These are phyloP conservation scores for Penicillium sp. DNA, from an alignment of 2,329 filamentous ascomycete genomes.

Conservation along the genomic window DNA sequence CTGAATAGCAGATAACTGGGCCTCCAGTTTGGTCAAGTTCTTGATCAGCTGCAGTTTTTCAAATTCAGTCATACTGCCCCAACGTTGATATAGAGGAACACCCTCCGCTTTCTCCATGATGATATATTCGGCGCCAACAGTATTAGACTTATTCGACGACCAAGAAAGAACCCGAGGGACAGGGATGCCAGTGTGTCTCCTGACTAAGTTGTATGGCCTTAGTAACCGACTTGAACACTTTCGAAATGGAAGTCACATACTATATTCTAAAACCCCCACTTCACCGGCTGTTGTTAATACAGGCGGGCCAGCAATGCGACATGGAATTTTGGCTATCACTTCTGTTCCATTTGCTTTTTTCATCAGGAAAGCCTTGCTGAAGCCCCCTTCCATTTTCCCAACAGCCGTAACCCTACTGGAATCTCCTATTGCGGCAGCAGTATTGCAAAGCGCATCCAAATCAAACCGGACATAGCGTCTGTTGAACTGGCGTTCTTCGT, in stretches of 20 bases:
- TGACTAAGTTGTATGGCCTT: conserved; percentile 16
- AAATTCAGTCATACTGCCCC: conserved; percentile 29
- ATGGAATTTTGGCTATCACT: conserved; percentile 33
- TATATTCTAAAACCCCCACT: conserved; percentile 28
- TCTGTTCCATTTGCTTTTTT: conserved; percentile 26
- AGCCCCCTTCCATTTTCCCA: conserved; percentile 30
- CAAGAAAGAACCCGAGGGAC: conserved; percentile 25
- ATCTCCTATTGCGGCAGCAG: conserved; percentile 12
- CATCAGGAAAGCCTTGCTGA: conserved; percentile 32
- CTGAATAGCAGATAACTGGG: conserved; percentile 17
- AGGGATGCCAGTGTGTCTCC: conserved; percentile 21
- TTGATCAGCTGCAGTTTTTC: conserved; percentile 23
- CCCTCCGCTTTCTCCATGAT: conserved; percentile 39
- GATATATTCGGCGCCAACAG: conserved; percentile 40
- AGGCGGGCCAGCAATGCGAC: conserved; percentile 27
- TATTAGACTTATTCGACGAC: conserved; percentile 23
- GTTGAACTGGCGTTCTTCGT: conserved; percentile 23
- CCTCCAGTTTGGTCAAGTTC: conserved; percentile 20
- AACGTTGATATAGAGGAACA: conserved; percentile 28
- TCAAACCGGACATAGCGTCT: conserved; percentile 24
- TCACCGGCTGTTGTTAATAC: conserved; percentile 29
- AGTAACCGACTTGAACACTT: not conserved
- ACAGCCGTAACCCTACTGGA: conserved; percentile 16
- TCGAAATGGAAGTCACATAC: conserved; percentile 13
- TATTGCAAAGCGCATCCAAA: conserved; percentile 21